Conservation (phyloP, 805 yeast species). For the Yamadazyma olivae region DNA sequence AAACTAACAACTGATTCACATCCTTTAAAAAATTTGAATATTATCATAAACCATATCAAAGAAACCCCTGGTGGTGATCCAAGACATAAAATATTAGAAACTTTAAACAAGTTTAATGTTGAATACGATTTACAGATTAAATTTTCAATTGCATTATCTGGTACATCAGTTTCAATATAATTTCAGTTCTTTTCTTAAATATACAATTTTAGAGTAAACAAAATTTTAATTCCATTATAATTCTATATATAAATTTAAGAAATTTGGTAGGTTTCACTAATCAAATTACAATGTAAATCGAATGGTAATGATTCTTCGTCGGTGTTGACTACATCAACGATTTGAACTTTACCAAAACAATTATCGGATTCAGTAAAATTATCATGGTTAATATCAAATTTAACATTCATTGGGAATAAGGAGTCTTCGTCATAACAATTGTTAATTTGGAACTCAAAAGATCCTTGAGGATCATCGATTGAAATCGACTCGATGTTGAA, state of each 20-base stretch:
- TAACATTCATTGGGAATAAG: conserved; percentile 82
- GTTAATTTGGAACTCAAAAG: conserved; percentile 75
- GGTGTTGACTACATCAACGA: conserved; percentile 55
- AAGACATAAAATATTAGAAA: conserved; percentile 47
- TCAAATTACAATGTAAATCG: conserved; percentile 56
- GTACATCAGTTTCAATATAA: conserved; percentile 37
- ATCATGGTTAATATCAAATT: conserved; percentile 50
- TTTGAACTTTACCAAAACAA: conserved; percentile 65
- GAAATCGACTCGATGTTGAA: conserved; percentile 59
- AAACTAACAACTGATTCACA: conserved; percentile 9
- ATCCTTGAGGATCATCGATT: conserved; percentile 54
- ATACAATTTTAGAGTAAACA: not conserved
- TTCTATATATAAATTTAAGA: conserved; percentile 20
- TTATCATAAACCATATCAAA: conserved; percentile 47
- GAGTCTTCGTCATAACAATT: conserved; percentile 77
- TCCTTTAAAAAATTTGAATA: conserved; percentile 43
- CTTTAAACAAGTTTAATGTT: conserved; percentile 41
- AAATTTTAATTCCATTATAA: not conserved
- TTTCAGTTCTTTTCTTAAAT: not conserved
- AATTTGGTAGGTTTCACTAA: conserved; percentile 54
- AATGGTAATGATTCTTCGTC: conserved; percentile 63
- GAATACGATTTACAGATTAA: conserved; percentile 37
- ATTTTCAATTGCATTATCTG: conserved; percentile 55
- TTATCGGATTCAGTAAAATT: conserved; percentile 36
- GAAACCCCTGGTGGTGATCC: conserved; percentile 52